These are phyloP conservation scores for Massariosphaeria phaeospora DNA, from an alignment of 495 filamentous ascomycete species.

Conservation along the genomic window DNA sequence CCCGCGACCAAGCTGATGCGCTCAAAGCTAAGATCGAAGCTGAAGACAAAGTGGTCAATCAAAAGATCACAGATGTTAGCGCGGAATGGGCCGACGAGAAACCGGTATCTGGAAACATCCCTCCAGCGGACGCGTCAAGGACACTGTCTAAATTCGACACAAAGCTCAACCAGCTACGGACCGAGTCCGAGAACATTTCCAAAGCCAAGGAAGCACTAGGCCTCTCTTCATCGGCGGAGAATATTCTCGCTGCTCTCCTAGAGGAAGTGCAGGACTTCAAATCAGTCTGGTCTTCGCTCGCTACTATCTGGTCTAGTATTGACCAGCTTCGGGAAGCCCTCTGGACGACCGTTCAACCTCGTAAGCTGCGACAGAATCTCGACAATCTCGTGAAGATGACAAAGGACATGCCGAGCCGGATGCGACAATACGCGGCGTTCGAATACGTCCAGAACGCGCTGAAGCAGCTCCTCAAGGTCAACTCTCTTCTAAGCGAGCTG, in stretches of 20 bases:
- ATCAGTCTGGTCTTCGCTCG: conserved; percentile 91
- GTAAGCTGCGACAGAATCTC: conserved; percentile 81
- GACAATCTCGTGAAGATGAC: conserved; percentile 95
- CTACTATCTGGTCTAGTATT: conserved; percentile 93
- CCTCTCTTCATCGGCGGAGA: conserved; percentile 71
- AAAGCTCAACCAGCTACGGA: conserved; percentile 72
- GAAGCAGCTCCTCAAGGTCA: conserved; percentile 83
- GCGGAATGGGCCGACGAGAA: conserved; percentile 90
- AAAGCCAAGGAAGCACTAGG: conserved; percentile 96
- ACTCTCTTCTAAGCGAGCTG: conserved; percentile 78
- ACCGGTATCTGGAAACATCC: conserved; percentile 88
- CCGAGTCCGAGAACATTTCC: conserved; percentile 87
- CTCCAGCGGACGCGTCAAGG: conserved; percentile 76
- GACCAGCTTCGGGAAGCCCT: conserved; percentile 86
- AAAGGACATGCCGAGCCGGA: conserved; percentile 97
- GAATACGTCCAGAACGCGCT: conserved; percentile 92
- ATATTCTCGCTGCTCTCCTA: conserved; percentile 69
- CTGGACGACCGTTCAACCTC: conserved; percentile 88
- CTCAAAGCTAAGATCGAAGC: conserved; percentile 92
- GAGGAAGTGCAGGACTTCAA: conserved; percentile 99
- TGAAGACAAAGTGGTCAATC: conserved; percentile 82
- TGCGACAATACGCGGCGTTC: conserved; percentile 98
- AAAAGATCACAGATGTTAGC: conserved; percentile 79
- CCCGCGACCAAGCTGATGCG: conserved; percentile 91
- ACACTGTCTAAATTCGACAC: conserved; percentile 75